Evolutionary conservation across 257 asterid genomes (phyloP), one percentile per base, ranked within the genome.

Genomic region (Haberlea rhodopensis): DNA sequence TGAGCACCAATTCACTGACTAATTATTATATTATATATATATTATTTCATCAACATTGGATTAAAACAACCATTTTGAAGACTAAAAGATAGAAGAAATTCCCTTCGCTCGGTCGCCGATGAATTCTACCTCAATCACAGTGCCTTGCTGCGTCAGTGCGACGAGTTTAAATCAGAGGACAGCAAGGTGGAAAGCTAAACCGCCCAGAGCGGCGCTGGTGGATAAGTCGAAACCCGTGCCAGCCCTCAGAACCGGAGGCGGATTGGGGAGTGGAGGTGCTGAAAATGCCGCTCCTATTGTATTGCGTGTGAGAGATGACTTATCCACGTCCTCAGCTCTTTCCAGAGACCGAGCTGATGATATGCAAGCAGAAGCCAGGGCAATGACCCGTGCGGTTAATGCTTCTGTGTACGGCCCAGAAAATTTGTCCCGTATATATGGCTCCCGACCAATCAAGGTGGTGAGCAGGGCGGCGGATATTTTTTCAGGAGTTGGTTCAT

Each of bases 291-390:
- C 65, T 21, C 71, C 62, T 15, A 23, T 79, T 24, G 71, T 79
- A 1, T 51, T 70, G 51, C 79, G 71, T 51, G 48, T 54, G 21
- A 72, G 74, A 56, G 78, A 60, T 13, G 67, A 65, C 5, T 31
- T 63, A 15, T 28, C 84, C 15, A 73, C 86, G 28, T 29, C 78
- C 57, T 15, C 78, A 16, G 52, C 62, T 16, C 60, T 71, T 19
- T 62, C 77, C 60, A 79, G 97, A 79, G 94, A 87, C 80, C 85
- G 97, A 59, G 80, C 91, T 37, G 91, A 84, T 54, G 95, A 94
- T 82, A 87, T 90, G 90, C 97, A 94, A 68, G 91, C 99, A 3
- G 99, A 94, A 72, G 96, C 84, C 25, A 79, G 78, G 77, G 99
- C 99, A 5, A 87, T 94, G 96, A 73, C 82, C 66, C 96, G 99